phyloP scores from a whole-genome alignment of 352 stramenopile species.

The Pythium scleroteichum region DNA sequence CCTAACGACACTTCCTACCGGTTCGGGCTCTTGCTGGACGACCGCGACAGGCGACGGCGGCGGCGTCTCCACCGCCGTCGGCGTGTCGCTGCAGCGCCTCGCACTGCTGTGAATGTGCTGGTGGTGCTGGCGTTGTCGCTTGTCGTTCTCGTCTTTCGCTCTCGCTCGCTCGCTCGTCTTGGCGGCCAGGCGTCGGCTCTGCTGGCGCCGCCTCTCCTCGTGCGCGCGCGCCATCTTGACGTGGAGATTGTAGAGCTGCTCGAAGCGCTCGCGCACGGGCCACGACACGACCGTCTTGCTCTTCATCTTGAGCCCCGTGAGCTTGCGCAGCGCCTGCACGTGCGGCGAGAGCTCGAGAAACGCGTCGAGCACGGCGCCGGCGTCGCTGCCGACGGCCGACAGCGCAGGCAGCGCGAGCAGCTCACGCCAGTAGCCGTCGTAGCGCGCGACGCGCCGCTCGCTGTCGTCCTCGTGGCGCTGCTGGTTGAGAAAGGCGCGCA shows the following conservation, averaged over 20 bases:
- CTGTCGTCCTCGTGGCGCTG: constrained; percentile 34
- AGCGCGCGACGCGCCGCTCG: constrained; percentile 37
- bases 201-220: constrained; percentile 16
- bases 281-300: constrained; percentile 54
- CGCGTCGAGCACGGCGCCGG: constrained; percentile 53
- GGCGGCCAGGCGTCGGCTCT: too few species aligned
- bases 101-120: constrained; percentile 3
- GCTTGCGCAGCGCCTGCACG: constrained; percentile 42
- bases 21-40: background rate
- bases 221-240: constrained; percentile 38
- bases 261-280: constrained; percentile 50
- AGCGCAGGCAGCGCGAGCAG: constrained; percentile 52
- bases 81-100: background rate
- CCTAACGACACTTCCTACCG: background rate
- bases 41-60: background rate
- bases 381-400: constrained; percentile 59
- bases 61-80: background rate
- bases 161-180: too few species aligned
- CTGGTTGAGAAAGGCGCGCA: constrained; percentile 36
- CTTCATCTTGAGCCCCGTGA: constrained; percentile 56
- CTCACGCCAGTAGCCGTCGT: constrained; percentile 54
- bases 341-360: constrained; percentile 72
- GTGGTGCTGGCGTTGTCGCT: background rate
- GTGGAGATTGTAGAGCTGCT: constrained; percentile 53
- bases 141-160: background rate